These are phyloP conservation scores for Diaporthe sp. DNA, from an alignment of 2,329 filamentous ascomycete genomes.

Conservation along the genomic window DNA sequence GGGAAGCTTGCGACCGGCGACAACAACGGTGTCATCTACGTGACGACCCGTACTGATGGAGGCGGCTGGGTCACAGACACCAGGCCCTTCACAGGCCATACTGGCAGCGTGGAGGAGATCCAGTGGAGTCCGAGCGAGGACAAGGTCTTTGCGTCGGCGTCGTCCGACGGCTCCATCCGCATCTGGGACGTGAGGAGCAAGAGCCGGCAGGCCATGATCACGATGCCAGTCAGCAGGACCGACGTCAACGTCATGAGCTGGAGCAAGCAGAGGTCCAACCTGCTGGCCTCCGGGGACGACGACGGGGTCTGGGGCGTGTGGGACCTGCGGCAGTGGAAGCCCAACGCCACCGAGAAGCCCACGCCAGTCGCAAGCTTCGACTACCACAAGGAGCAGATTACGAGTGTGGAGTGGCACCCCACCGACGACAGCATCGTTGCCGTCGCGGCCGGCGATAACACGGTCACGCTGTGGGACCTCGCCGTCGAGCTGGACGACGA, in stretches of 20 bases:
- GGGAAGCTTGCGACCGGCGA: conserved; percentile 94
- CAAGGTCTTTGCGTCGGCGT: conserved; percentile 94
- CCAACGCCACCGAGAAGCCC: conserved; percentile 68
- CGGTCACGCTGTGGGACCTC: conserved; percentile 95
- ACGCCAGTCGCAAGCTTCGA: conserved; percentile 92
- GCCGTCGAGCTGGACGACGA: conserved; percentile 97
- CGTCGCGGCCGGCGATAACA: conserved; percentile 93
- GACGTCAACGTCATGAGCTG: conserved; percentile 98
- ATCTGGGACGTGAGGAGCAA: conserved; percentile 97
- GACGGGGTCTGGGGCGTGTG: conserved; percentile 96
- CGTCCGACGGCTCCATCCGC: conserved; percentile 93
- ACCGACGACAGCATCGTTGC: conserved; percentile 96
- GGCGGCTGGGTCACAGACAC: conserved; percentile 92
- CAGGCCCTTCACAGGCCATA: conserved; percentile 86
- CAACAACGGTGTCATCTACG: conserved; percentile 89
- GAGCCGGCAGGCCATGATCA: conserved; percentile 88
- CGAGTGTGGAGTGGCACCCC: conserved; percentile 96
- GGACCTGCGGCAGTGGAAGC: conserved; percentile 97
- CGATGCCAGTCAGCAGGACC: conserved; percentile 83
- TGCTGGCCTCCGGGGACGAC: conserved; percentile 93
- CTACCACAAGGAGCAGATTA: conserved; percentile 98
- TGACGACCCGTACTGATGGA: conserved; percentile 87
- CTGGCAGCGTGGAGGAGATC: conserved; percentile 89
- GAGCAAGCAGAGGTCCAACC: conserved; percentile 89
- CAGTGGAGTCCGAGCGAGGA: conserved; percentile 97